Evolutionary conservation across 2,329 filamentous ascomycete species (phyloP), one percentile per base, ranked within the genome.

Genomic region (Xylariaceae sp.): DNA sequence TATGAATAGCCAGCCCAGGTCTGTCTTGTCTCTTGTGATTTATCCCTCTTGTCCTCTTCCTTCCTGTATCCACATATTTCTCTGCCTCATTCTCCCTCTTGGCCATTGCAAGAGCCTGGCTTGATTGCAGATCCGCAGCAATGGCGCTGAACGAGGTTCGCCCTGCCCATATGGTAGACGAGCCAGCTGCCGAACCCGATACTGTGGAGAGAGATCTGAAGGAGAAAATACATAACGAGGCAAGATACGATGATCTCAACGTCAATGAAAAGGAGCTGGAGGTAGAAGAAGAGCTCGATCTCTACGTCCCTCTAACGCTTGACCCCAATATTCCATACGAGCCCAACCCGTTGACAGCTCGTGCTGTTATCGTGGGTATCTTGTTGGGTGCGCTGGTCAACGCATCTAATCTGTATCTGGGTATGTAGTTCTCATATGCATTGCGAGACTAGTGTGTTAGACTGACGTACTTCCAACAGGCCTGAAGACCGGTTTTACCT

Each of bases 311-410:
- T 12, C 61, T 74, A 10, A 57, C 64, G 48, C 69, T 72, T 68
- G 69, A 72, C 28, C 58, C 63, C 2, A 58, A 56, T 42, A 62
- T 73, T 4, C 60, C 67, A 1, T 51, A 64, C 28, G 66, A 72
- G 45, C 53, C 47, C 6, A 70, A 74, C 51, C 77, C 80, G 41
- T 63, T 83, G 31, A 82, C 79, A 19, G 55, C 78, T 50, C 74
- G 80, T 43, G 79, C 79, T 22, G 65, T 82, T 40, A 50, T 81
- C 42, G 67, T 80, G 44, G 80, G 80, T 52, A 74, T 75, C 57
- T 62, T 75, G 41, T 75, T 80, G 42, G 80, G 80, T 51, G 75
- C 72, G 34, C 70, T 82, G 9, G 79, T 83, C 51, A 81, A 80
- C 61, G 77, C 79, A 41, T 50, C 60, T 33, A 57, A 61, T 56